phyloP scores from a whole-genome alignment of 768 basidiomycete genomes.

The Rhodotorula kratochvilovae region DNA sequence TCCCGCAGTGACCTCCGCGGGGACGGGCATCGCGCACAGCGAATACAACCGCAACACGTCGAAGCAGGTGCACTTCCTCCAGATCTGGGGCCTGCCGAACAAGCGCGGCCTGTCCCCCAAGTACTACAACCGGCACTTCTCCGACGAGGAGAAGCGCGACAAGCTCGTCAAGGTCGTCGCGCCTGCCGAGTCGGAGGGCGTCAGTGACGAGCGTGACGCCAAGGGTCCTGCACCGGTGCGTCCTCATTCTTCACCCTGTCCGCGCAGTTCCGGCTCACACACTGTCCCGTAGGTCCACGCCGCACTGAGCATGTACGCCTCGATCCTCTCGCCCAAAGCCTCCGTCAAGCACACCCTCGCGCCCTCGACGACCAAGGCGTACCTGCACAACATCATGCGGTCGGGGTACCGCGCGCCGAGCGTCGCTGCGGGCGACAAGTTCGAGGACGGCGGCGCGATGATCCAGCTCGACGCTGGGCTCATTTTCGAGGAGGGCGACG shows the following conservation, averaged over 20 bases:
- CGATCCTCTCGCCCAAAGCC: constrained; percentile 61
- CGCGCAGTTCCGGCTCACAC: constrained; percentile 48
- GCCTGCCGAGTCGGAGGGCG: constrained; percentile 60
- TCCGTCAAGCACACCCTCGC: constrained; percentile 57
- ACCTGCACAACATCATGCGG: constrained; percentile 79
- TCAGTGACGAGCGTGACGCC: constrained; percentile 61
- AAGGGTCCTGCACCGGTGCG: constrained; percentile 70
- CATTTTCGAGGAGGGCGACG: constrained; percentile 78
- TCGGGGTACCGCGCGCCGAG: constrained; percentile 58
- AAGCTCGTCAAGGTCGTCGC: constrained; percentile 71
- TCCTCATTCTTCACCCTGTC: background rate
- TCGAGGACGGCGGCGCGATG: constrained; percentile 55
- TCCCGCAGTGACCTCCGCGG: constrained; percentile 59
- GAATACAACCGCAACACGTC: constrained; percentile 57
- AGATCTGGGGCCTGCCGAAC: constrained; percentile 65
- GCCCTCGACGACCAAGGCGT: constrained; percentile 57
- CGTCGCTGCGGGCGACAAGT: constrained; percentile 52
- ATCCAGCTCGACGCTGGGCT: constrained; percentile 56
- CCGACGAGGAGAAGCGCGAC: constrained; percentile 74
- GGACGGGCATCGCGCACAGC: constrained; percentile 83
- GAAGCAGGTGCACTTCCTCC: constrained; percentile 48
- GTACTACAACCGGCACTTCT: constrained; percentile 80
- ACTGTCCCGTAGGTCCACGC: constrained; percentile 39
- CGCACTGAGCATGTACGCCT: constrained; percentile 63
- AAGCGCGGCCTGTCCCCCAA: constrained; percentile 58